phyloP scores from a whole-genome alignment of 2,329 filamentous ascomycete genomes.

The Scedosporium apiospermum region DNA sequence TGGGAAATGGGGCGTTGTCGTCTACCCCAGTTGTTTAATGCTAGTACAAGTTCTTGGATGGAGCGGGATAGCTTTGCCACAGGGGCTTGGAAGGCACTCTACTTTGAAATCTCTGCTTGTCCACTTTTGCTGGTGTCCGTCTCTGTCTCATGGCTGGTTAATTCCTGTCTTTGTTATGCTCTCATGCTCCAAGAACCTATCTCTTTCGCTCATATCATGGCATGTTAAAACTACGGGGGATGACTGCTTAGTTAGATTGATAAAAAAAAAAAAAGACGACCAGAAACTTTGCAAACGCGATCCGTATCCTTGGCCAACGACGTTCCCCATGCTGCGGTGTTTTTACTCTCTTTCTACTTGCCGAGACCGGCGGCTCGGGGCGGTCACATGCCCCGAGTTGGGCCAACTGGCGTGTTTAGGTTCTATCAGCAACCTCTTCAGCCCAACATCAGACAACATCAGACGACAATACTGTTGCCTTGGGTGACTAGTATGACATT shows the following conservation, averaged over 20 bases:
- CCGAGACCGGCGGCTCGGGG: background rate
- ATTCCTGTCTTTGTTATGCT: background rate
- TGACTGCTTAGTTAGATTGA: background rate
- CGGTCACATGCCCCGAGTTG: background rate
- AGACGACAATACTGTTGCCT: slow-evolving; percentile 2
- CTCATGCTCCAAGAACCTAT: slow-evolving; percentile 9
- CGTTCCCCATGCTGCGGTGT: background rate
- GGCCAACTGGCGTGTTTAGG: background rate
- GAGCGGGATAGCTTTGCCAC: background rate
- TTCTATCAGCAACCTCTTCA: slow-evolving; percentile 15
- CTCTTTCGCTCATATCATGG: background rate
- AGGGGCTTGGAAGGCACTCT: background rate
- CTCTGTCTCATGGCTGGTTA: background rate
- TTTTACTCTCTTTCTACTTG: background rate
- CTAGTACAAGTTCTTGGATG: background rate
- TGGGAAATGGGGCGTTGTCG: slow-evolving; percentile 5
- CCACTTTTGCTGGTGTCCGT: background rate
- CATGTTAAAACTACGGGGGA: background rate
- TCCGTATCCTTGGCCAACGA: background rate
- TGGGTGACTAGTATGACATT: background rate
- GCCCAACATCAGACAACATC: slow-evolving; percentile 19
- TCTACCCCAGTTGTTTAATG: background rate
- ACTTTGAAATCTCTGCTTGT: background rate
- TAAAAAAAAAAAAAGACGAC: background rate
- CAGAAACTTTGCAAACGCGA: background rate